phyloP scores from a whole-genome alignment of 371 early-diverging fungal genomes.

The Modicella reniformis region DNA sequence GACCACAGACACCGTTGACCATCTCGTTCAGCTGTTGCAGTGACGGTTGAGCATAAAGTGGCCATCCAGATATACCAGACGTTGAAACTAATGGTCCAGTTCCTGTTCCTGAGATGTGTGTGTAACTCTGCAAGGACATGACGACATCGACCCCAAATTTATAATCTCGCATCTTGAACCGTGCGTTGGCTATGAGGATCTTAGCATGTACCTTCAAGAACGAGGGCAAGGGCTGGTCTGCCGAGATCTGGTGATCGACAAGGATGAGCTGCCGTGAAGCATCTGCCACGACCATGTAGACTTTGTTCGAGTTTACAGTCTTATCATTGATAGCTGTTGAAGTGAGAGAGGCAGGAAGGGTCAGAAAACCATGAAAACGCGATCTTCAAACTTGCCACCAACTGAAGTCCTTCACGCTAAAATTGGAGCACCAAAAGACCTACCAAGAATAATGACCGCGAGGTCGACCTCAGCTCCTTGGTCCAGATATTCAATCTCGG shows the following conservation, averaged over 20 bases:
- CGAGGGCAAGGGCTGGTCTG: background rate
- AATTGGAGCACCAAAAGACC: slow-evolving; percentile 6
- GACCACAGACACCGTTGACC: background rate
- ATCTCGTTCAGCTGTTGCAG: slow-evolving; percentile 3
- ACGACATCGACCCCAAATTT: slow-evolving; percentile 40
- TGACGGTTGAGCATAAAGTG: slow-evolving; percentile 12
- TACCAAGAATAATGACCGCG: slow-evolving; percentile 66
- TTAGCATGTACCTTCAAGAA: slow-evolving; percentile 26
- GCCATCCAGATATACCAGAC: slow-evolving; percentile 9
- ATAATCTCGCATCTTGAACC: slow-evolving; percentile 34
- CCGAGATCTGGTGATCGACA: slow-evolving; percentile 33
- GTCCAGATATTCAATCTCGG: slow-evolving; percentile 44
- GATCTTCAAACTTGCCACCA: background rate
- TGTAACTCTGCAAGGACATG: slow-evolving; percentile 20
- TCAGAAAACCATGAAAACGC: background rate
- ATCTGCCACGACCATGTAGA: slow-evolving; percentile 38
- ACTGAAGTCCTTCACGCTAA: background rate
- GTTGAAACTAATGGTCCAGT: background rate
- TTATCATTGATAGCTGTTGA: slow-evolving; percentile 20
- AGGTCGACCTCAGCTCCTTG: slow-evolving; percentile 65
- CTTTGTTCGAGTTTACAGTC: slow-evolving; percentile 15
- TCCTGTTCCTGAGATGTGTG: too few species aligned
- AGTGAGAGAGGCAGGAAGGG: background rate
- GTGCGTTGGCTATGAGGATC: slow-evolving; percentile 31
- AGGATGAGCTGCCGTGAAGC: slow-evolving; percentile 26